A percentile compares a stretch with the other conserved stretches of the same genome.
phyloP scores from a whole-genome alignment of 1,139 yeast species.

The Yamadazyma taylorii region DNA sequence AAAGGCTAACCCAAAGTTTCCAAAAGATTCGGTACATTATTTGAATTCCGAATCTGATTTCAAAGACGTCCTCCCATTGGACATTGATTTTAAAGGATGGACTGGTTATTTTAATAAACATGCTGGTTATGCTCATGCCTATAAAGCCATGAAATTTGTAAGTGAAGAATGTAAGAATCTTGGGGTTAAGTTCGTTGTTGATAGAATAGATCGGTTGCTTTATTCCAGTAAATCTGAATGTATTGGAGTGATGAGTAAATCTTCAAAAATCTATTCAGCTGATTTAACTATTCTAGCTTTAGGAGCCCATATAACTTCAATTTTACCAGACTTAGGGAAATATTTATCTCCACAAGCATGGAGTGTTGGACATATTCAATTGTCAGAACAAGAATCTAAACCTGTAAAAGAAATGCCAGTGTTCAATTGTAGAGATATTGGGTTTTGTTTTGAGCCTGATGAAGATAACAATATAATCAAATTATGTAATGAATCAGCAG shows the following conservation, averaged over 20 bases:
- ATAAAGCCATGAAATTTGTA: conserved; percentile 14
- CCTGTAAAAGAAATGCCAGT: conserved; percentile 37
- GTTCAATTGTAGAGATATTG: conserved; percentile 34
- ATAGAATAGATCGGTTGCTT: conserved; percentile 22
- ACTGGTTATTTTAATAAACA: conserved; percentile 16
- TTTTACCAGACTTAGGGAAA: conserved; percentile 34
- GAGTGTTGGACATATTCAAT: conserved; percentile 40
- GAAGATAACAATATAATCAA: conserved; percentile 17
- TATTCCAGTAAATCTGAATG: conserved; percentile 11
- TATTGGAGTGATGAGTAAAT: conserved; percentile 14
- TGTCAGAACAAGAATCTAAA: conserved; percentile 32
- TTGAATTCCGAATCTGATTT: conserved; percentile 13
- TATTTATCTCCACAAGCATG: conserved; percentile 24
- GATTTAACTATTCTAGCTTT: conserved; percentile 31
- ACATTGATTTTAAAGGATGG: conserved; percentile 17
- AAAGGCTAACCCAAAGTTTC: conserved; percentile 10
- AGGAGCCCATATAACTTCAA: conserved; percentile 37
- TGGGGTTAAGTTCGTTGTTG: conserved; percentile 35
- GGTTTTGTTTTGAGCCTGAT: conserved; percentile 33
- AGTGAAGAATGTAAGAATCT: conserved; percentile 24
- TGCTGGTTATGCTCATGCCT: conserved; percentile 18
- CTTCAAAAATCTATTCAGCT: conserved; percentile 16
- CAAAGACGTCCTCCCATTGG: conserved; percentile 9
- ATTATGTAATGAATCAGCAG: conserved; percentile 21
- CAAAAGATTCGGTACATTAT: conserved; percentile 5